Percentiles rank a stretch among this genome's conserved stretches.
Evolutionary conservation across 2,329 filamentous ascomycete species (phyloP).

Genomic region (Apiospora malaysiana): DNA sequence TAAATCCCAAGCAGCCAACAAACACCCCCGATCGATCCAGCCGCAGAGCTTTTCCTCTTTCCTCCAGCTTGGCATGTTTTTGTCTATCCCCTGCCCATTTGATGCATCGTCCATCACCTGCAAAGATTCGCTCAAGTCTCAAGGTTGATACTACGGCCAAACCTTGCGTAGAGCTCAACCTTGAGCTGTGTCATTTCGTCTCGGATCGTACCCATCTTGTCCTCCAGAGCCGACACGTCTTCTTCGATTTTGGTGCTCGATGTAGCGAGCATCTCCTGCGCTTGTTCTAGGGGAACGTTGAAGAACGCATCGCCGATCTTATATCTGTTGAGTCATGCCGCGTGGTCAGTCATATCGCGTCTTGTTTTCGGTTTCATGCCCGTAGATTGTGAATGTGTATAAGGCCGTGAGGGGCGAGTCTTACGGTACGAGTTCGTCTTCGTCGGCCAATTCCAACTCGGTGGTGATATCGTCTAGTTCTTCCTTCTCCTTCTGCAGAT

Average conservation of each 20-base stretch:
- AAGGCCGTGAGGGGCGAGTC: not conserved
- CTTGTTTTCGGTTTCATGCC: slow-evolving; percentile 20
- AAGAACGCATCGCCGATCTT: slow-evolving; percentile 97
- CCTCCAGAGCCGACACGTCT: slow-evolving; percentile 78
- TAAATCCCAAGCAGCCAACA: not conserved
- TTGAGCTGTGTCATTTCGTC: slow-evolving; percentile 92
- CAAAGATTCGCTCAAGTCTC: slow-evolving; percentile 68
- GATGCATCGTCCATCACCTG: not conserved
- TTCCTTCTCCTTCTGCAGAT: slow-evolving; percentile 90
- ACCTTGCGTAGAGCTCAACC: slow-evolving; percentile 90
- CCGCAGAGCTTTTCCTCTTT: not conserved
- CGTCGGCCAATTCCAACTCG: slow-evolving; percentile 92
- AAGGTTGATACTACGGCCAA: slow-evolving; percentile 95
- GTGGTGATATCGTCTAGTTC: slow-evolving; percentile 91
- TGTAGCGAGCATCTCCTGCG: slow-evolving; percentile 80
- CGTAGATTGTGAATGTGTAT: not conserved
- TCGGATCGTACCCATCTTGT: slow-evolving; percentile 73
- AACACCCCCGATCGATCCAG: not conserved
- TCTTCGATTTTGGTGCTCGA: slow-evolving; percentile 77
- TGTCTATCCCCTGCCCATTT: not conserved
- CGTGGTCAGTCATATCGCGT: slow-evolving; percentile 11
- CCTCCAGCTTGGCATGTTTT: not conserved
- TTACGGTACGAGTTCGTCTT: slow-evolving; percentile 91
- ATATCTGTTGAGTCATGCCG: slow-evolving; percentile 64
- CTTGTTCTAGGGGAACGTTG: slow-evolving; percentile 80